Percentiles rank a stretch among this genome's conserved stretches.
These are phyloP conservation scores for Coemansia sp. DNA, from an alignment of 192 early-diverging fungal genomes.

Conservation along the genomic window DNA sequence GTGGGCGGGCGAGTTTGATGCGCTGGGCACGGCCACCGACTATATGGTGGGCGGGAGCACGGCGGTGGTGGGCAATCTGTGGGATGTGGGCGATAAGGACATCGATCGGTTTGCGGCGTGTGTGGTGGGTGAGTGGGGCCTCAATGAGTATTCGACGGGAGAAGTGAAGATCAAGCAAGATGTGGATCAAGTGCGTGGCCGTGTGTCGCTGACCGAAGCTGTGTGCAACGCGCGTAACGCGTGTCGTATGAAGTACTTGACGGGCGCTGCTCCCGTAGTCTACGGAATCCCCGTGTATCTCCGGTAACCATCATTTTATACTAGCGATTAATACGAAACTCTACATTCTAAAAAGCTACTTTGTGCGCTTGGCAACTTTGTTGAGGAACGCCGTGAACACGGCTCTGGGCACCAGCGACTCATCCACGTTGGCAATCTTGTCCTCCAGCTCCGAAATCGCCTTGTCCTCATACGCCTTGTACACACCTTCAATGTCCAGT, in stretches of 20 bases:
- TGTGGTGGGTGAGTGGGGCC: slow-evolving; percentile 72
- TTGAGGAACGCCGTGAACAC: slow-evolving; percentile 92
- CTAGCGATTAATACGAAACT: too few species aligned
- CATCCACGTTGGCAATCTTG: slow-evolving; percentile 82
- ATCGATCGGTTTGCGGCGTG: slow-evolving; percentile 84
- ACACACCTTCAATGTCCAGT: slow-evolving; percentile 74
- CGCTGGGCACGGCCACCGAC: slow-evolving; percentile 76
- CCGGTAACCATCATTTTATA: not conserved
- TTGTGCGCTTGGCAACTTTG: slow-evolving; percentile 92
- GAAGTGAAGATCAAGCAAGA: slow-evolving; percentile 7
- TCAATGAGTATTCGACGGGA: slow-evolving; percentile 36
- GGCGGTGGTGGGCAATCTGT: slow-evolving; percentile 87
- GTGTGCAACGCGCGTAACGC: slow-evolving; percentile 67
- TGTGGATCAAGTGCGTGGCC: not conserved
- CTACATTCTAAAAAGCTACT: slow-evolving; percentile 53
- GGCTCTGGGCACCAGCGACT: slow-evolving; percentile 72
- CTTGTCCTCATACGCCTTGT: slow-evolving; percentile 87
- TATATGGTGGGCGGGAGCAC: slow-evolving; percentile 86
- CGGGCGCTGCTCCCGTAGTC: slow-evolving; percentile 90
- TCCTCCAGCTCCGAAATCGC: slow-evolving; percentile 68
- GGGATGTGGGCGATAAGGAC: slow-evolving; percentile 98
- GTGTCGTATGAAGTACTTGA: slow-evolving; percentile 79
- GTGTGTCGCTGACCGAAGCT: slow-evolving; percentile 71
- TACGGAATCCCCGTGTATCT: slow-evolving; percentile 80
- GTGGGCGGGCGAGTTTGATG: slow-evolving; percentile 83